phyloP scores from a whole-genome alignment of 1,139 yeast genomes.

The Debaryomyces psychrophilus region DNA sequence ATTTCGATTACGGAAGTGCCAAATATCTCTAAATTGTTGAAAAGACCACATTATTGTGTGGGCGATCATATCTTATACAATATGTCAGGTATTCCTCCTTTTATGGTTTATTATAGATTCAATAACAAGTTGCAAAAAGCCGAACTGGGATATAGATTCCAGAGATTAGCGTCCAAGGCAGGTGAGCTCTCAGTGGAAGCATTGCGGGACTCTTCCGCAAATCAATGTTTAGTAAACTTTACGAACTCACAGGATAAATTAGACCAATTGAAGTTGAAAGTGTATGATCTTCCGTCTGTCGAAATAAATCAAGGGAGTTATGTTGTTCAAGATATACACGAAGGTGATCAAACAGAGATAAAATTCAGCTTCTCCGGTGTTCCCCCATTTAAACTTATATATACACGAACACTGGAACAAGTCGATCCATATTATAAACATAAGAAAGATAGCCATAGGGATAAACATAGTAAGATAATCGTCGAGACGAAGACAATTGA shows the following conservation, averaged over 20 bases:
- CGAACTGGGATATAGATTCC: constrained; percentile 55
- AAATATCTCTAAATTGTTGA: constrained; percentile 48
- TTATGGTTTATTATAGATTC: constrained; percentile 72
- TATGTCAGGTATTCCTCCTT: constrained; percentile 80
- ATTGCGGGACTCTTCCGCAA: constrained; percentile 73
- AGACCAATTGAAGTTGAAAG: constrained; percentile 51
- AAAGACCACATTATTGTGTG: constrained; percentile 68
- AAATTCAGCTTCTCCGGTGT: constrained; percentile 67
- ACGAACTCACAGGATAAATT: constrained; percentile 38
- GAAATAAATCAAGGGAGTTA: constrained; percentile 78
- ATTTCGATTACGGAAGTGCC: constrained; percentile 79
- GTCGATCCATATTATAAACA: constrained; percentile 49
- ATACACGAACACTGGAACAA: constrained; percentile 52
- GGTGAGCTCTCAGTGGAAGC: constrained; percentile 74
- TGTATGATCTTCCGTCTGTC: constrained; percentile 91
- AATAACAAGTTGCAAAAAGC: constrained; percentile 65
- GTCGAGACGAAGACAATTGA: constrained; percentile 78
- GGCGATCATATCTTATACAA: constrained; percentile 86
- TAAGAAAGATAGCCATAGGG: constrained; percentile 25
- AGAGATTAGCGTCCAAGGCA: constrained; percentile 77
- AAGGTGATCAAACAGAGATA: constrained; percentile 82
- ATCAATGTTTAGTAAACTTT: constrained; percentile 67
- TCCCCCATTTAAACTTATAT: constrained; percentile 70
- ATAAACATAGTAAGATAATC: constrained; percentile 38
- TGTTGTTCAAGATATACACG: constrained; percentile 78